Percentiles rank a stretch among this genome's conserved stretches.
Conservation (phyloP, 345 rosid genomes). For the Pelargonium nanum region DNA sequence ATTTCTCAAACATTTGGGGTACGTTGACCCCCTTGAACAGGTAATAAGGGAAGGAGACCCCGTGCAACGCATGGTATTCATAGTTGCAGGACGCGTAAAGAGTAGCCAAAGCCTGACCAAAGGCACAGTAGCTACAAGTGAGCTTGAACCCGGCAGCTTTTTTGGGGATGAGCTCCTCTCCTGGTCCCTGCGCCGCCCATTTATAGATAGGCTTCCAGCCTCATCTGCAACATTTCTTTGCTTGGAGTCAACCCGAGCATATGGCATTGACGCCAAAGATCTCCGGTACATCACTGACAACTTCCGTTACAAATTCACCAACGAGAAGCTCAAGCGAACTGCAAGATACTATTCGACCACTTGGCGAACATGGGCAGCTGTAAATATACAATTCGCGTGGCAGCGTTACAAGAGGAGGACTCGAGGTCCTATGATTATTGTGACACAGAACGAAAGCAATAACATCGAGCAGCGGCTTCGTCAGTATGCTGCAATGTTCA, state of each 20-base stretch:
- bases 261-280: slow-evolving; percentile 31
- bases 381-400: slow-evolving; percentile 56
- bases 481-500: slow-evolving; percentile 47
- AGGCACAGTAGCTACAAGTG: slow-evolving; percentile 33
- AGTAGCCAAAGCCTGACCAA: slow-evolving; percentile 42
- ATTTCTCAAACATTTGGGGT: background rate
- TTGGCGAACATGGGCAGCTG: slow-evolving; percentile 65
- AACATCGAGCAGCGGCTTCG: slow-evolving; percentile 21
- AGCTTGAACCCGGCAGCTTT: slow-evolving; percentile 44
- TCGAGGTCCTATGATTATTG: slow-evolving; percentile 14
- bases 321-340: slow-evolving; percentile 35
- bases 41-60: slow-evolving; percentile 63
- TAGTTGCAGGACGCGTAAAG: slow-evolving; percentile 30
- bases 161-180: slow-evolving; percentile 58
- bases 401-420: slow-evolving; percentile 31
- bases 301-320: slow-evolving; percentile 45
- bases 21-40: no score
- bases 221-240: slow-evolving; percentile 49
- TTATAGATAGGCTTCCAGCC: slow-evolving; percentile 36
- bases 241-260: slow-evolving; percentile 36
- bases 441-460: slow-evolving; percentile 13
- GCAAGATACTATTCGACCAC: slow-evolving; percentile 52
- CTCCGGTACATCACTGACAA: slow-evolving; percentile 43
- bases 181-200: slow-evolving; percentile 55
- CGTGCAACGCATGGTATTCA: slow-evolving; percentile 42